Evolutionary conservation across 2,329 filamentous ascomycete genomes (phyloP), one percentile per base, ranked within the genome.

Genomic region (Pseudogymnoascus sp.): DNA sequence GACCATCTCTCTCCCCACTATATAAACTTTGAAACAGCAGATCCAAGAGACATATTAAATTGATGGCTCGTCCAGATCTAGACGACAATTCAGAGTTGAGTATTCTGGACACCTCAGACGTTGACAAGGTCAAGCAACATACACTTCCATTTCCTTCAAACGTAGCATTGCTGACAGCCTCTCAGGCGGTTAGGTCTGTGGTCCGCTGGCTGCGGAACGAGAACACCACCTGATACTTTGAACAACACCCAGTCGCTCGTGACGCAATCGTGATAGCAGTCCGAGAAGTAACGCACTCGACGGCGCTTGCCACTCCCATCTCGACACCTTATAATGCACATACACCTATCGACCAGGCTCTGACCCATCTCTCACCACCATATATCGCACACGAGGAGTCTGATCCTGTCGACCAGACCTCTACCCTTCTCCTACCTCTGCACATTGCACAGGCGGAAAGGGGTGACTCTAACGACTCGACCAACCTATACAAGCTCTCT

Each of bases 271-370:
- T 50, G 40, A 63, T 31, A 31, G 61, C 59, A 59, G 61, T 64
- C 59, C 61, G 61, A 62, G 63, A 64, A 64, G 63, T 64, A 35
- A 64, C 33, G 63, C 61, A 47, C 14, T 61, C 63, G 23, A 66
- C 63, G 63, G 60, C 60, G 56, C 53, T 63, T 64, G 44, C 60
- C 8, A 66, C 64, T 66, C 63, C 63, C 7, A 61, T 40, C 53
- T 42, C 33, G 18, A 64, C 59, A 59, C 50, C 40, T 62, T 64
- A 11, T 23, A 64, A 63, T 65, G 4, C 44, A 21, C 11, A 62
- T 38, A 63, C 40, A 63, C 42, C 63, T 47, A 33, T 60, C 31
- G 61, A 62, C 33, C 33, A 66, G 31, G 64, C 64, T 50, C 28
- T n/a, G 5, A 63, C 62, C 28, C 6, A 28, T 28, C 28, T 28